A percentile compares a stretch with the other conserved stretches of the same genome.
Evolutionary conservation across 805 yeast genomes (phyloP).

Genomic region (Ogataea haglerorum): DNA sequence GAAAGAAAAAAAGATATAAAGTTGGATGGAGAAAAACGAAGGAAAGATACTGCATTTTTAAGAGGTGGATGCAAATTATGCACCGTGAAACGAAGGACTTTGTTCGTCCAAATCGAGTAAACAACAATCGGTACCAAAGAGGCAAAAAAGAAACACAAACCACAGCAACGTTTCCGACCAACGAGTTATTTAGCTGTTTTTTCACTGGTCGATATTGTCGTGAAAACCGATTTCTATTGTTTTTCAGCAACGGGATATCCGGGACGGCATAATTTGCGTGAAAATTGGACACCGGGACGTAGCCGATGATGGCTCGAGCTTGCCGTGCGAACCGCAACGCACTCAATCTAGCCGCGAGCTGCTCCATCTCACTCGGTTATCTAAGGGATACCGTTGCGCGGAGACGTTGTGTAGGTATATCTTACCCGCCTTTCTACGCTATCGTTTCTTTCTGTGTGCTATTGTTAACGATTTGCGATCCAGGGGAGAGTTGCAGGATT

Average conservation of each 20-base stretch:
- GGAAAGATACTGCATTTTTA: constrained; percentile 18
- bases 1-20: constrained; percentile 14
- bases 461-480: background rate
- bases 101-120: constrained; percentile 19
- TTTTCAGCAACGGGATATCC: constrained; percentile 6
- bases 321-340: constrained; percentile 8
- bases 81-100: constrained; percentile 12
- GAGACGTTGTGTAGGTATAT: background rate
- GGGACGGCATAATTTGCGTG: constrained; percentile 8
- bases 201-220: constrained; percentile 8
- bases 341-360: background rate
- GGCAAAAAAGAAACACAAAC: constrained; percentile 17
- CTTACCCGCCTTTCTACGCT: background rate
- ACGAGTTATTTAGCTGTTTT: constrained; percentile 7
- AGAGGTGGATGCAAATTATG: constrained; percentile 16
- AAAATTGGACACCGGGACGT: constrained; percentile 4
- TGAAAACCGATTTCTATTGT: constrained; percentile 2
- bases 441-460: background rate
- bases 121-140: constrained; percentile 14
- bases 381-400: background rate
- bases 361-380: background rate
- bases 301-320: constrained; percentile 7
- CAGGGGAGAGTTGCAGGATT: too few relatives aligned
- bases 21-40: constrained; percentile 13
- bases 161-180: constrained; percentile 6